Evolutionary conservation across 2,329 filamentous ascomycete genomes (phyloP).

Genomic region (Penicillium sp.): DNA sequence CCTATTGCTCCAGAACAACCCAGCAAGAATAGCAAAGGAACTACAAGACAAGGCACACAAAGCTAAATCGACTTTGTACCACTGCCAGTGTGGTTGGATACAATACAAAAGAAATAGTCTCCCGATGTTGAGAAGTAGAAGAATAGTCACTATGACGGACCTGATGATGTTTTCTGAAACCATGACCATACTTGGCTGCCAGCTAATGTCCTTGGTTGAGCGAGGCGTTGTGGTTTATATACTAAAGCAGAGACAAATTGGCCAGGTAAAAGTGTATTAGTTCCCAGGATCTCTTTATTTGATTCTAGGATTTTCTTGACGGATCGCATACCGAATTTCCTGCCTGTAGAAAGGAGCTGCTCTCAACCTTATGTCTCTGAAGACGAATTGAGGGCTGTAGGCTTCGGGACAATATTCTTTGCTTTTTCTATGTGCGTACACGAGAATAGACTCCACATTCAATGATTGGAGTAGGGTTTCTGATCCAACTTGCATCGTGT

Average conservation of each 20-base stretch:
- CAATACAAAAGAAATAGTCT: neutral
- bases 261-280: neutral
- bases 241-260: neutral
- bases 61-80: neutral
- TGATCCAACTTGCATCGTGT: neutral
- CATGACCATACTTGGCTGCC: neutral
- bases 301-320: neutral
- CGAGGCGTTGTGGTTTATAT: neutral
- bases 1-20: too few species aligned
- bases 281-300: neutral
- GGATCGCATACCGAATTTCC: neutral
- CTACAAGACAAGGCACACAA: neutral
- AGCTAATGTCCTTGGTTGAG: neutral
- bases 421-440: neutral
- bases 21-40: neutral
- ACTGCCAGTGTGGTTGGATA: neutral
- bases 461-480: neutral
- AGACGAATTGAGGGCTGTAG: neutral
- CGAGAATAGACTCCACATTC: neutral
- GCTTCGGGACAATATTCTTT: neutral
- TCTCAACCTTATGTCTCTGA: neutral
- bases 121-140: neutral
- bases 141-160: neutral
- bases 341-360: neutral
- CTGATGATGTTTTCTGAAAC: neutral